Base-by-base conservation (phyloP, 257 asterid species). In the Mitragyna speciosa region DNA sequence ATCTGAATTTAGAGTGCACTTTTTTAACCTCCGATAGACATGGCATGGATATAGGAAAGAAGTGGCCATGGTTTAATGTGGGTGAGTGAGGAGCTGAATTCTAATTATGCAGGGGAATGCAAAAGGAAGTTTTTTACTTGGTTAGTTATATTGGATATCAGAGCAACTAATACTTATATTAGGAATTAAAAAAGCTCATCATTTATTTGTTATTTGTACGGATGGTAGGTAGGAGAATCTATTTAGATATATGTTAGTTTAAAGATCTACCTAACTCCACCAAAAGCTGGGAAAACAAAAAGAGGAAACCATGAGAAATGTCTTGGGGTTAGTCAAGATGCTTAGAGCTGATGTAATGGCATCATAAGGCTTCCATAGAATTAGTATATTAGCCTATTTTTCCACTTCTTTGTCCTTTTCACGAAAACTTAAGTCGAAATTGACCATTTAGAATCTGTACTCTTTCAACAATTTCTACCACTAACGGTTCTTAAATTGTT, bases 201-300 rank as follows among this genome's bases (percentile, higher is more conserved):
- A 80, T 82, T 86, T 73, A 83, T 78, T 85, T 83, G 28, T 79
- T 77, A 81, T 86, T 79, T 86, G 81, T 76, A 78, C 78, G 69
- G 75, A 82, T 81, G 87, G 89, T 89, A 80, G 93, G 83, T 87
- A 84, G 77, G 85, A 81, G 92, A 88, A 90, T 90, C 91, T 83
- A 49, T 76, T 86, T 81, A 80, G 85, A 76, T 85, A 76, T 75
- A 86, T 76, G 86, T 84, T 91, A 84, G 89, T 81, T 84, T 83
- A 80, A 77, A 81, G 70, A 78, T 83, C 86, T 73, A 91, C 91
- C 92, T 83, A 89, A 89, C 89, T 77, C 73, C 83, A 70, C 84
- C 79, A 78, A 80, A 82, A 56, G 80, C 63, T 70, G 75, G 67
- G 54, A 70, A 77, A 75, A 66, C 64, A 70, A 54, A 80, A 70